Evolutionary conservation across 768 basidiomycete genomes (phyloP).

Genomic region (Mycena amicta): DNA sequence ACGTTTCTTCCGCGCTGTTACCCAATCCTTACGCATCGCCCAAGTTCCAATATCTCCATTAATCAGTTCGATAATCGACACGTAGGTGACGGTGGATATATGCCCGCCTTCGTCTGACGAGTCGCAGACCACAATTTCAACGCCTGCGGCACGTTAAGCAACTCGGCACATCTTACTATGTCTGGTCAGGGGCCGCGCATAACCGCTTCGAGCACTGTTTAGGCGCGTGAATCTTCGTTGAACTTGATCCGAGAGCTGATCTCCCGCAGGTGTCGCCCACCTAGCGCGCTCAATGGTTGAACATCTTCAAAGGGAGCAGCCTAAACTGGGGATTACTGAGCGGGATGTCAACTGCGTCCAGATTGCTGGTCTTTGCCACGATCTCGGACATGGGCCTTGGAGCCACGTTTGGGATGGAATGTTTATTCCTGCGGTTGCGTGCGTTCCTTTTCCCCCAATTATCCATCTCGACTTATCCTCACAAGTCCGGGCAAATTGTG

Average conservation of each 20-base stretch:
- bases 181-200: slow-evolving; percentile 79
- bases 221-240: slow-evolving; percentile 43
- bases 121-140: slow-evolving; percentile 69
- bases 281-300: slow-evolving; percentile 67
- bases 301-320: slow-evolving; percentile 60
- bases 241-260: slow-evolving; percentile 4
- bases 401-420: slow-evolving; percentile 79
- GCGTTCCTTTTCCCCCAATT: background rate
- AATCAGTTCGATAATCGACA: slow-evolving; percentile 58
- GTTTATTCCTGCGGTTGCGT: slow-evolving; percentile 60
- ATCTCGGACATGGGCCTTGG: slow-evolving; percentile 83
- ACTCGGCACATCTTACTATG: slow-evolving; percentile 73
- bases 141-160: slow-evolving; percentile 78
- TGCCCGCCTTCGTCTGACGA: too few species aligned
- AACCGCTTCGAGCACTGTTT: slow-evolving; percentile 84
- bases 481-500: slow-evolving; percentile 43
- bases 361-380: slow-evolving; percentile 81
- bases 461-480: slow-evolving; percentile 50
- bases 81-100: too few species aligned
- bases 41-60: slow-evolving; percentile 37
- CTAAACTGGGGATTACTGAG: slow-evolving; percentile 63
- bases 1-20: slow-evolving; percentile 15
- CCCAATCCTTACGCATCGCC: background rate
- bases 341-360: slow-evolving; percentile 83
- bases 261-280: slow-evolving; percentile 65